Evolutionary conservation across 768 basidiomycete genomes (phyloP).

Genomic region (Agrocybe pediades): DNA sequence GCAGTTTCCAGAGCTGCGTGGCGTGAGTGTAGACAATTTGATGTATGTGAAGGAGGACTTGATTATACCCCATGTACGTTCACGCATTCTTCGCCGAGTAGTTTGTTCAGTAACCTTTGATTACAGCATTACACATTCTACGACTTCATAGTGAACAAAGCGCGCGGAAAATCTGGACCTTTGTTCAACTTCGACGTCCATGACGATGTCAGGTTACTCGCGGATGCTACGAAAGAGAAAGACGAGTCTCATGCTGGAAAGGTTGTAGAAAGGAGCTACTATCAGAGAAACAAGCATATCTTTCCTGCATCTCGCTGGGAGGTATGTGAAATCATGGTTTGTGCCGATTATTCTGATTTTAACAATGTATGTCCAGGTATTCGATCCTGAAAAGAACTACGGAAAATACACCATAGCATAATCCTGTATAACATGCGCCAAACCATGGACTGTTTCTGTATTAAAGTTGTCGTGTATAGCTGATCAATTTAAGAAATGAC

Average conservation of each 20-base stretch:
- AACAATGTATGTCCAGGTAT: constrained; percentile 52
- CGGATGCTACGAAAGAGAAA: constrained; percentile 95
- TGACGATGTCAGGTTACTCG: constrained; percentile 92
- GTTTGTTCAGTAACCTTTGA: neutral
- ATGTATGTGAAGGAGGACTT: constrained; percentile 99
- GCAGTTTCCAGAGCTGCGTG: constrained; percentile 91
- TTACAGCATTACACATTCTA: constrained; percentile 96
- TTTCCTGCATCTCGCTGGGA: constrained; percentile 98
- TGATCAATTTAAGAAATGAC: no score
- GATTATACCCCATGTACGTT: constrained; percentile 87
- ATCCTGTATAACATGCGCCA: neutral
- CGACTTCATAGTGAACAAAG: constrained; percentile 98
- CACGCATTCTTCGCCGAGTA: neutral
- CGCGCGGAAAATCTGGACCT: constrained; percentile 96
- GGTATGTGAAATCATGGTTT: constrained; percentile 43
- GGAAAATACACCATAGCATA: constrained; percentile 83
- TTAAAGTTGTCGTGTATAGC: no score
- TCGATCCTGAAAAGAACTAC: constrained; percentile 92
- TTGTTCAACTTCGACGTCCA: constrained; percentile 99
- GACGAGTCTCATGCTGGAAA: constrained; percentile 99
- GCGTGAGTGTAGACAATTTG: constrained; percentile 90
- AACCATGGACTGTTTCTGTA: no score
- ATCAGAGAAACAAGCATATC: constrained; percentile 95
- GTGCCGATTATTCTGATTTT: neutral
- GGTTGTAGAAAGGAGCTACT: constrained; percentile 95